Conservation (phyloP, 2,329 filamentous ascomycete species). For the Exophiala aquamarina region DNA sequence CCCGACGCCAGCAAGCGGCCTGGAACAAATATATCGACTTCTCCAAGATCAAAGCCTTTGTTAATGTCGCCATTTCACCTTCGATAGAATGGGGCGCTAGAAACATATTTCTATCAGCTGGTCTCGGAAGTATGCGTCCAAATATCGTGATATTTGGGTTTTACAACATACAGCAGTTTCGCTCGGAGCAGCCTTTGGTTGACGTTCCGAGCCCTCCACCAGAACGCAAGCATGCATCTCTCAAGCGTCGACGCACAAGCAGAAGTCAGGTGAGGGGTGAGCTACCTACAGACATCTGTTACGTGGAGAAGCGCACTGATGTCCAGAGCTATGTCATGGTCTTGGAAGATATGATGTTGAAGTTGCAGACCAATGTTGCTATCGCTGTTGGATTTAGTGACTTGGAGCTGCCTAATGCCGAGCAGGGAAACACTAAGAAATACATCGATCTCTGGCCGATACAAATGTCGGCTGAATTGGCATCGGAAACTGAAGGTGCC, state of each 20-base stretch:
- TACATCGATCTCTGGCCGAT: conserved; percentile 91
- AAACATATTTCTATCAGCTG: conserved; percentile 78
- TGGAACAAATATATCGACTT: conserved; percentile 89
- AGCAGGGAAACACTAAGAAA: conserved; percentile 64
- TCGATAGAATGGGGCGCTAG: conserved; percentile 80
- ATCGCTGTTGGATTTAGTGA: conserved; percentile 78
- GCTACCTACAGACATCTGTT: conserved; percentile 69
- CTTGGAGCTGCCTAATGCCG: conserved; percentile 67
- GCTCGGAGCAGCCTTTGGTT: conserved; percentile 58
- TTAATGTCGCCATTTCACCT: conserved; percentile 81
- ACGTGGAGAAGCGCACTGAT: conserved; percentile 66
- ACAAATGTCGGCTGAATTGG: conserved; percentile 85
- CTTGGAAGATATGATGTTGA: conserved; percentile 75
- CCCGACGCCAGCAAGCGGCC: conserved; percentile 73
- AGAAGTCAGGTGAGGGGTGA: conserved; percentile 48
- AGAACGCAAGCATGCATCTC: conserved; percentile 23
- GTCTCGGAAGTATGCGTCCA: conserved; percentile 82
- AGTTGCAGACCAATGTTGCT: conserved; percentile 79
- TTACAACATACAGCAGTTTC: conserved; percentile 76
- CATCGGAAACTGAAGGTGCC: conserved; percentile 57
- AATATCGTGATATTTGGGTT: conserved; percentile 83
- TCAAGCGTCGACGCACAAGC: conserved; percentile 19
- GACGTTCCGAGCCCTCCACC: conserved; percentile 54
- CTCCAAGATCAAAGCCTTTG: conserved; percentile 83
- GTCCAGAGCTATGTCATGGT: conserved; percentile 77